phyloP scores from a whole-genome alignment of 257 asterid genomes.

The Solanum appendiculatum region DNA sequence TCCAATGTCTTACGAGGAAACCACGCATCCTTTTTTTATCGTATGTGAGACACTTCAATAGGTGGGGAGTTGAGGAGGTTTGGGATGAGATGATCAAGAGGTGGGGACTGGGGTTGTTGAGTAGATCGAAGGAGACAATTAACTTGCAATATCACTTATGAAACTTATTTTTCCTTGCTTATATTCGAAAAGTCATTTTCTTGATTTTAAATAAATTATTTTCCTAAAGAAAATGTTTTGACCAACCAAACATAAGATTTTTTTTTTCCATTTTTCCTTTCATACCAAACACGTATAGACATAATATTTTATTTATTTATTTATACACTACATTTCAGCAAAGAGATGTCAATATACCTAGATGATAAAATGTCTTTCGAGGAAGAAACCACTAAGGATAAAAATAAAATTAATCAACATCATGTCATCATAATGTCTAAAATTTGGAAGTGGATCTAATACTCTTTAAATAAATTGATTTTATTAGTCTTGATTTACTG shows the following conservation, averaged over 20 bases:
- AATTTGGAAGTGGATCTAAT: not conserved
- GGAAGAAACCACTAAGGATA: not conserved
- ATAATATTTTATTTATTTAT: not conserved
- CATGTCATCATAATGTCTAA: not conserved
- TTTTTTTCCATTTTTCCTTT: not conserved
- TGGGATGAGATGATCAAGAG: not conserved
- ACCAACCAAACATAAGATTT: not conserved
- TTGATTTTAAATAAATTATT: not conserved
- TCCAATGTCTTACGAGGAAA: fast-evolving
- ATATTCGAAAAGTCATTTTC: too few relatives aligned
- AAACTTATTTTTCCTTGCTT: not conserved
- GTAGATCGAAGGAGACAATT: not conserved
- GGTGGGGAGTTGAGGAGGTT: not conserved
- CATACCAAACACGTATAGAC: not conserved
- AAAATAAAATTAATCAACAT: not conserved
- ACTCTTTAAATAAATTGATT: not conserved
- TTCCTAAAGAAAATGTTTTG: fast-evolving
- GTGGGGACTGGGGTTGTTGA: not conserved
- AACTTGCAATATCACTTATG: not conserved
- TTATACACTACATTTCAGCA: not conserved
- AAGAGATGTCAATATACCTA: not conserved
- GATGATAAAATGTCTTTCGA: not conserved
- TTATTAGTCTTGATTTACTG: not conserved
- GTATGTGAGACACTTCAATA: not conserved
- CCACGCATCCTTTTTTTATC: not conserved